Conservation (phyloP, 2,329 filamentous ascomycete species). For the Verticillium klebahnii region DNA sequence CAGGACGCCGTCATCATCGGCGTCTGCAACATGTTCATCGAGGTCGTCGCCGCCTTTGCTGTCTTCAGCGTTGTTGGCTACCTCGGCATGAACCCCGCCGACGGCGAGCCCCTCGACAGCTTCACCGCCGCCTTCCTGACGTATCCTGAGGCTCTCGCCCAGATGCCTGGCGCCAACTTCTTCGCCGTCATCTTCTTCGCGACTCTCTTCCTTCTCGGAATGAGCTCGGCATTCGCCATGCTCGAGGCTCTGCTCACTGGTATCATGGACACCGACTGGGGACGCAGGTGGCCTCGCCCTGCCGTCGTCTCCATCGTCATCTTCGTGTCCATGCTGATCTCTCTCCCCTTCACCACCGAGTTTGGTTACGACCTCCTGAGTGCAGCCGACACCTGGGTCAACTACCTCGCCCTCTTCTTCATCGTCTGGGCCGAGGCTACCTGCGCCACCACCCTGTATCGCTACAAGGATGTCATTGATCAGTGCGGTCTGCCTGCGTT, state of each 20-base stretch:
- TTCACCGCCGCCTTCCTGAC: slow-evolving; percentile 52
- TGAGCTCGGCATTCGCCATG: slow-evolving; percentile 49
- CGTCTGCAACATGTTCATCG: slow-evolving; percentile 47
- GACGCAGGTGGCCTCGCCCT: slow-evolving; percentile 35
- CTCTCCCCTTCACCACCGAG: slow-evolving; percentile 48
- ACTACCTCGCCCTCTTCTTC: slow-evolving; percentile 46
- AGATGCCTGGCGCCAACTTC: slow-evolving; percentile 52
- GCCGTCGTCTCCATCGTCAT: slow-evolving; percentile 39
- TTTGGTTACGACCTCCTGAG: slow-evolving; percentile 49
- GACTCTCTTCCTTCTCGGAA: slow-evolving; percentile 47
- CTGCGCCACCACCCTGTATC: slow-evolving; percentile 44
- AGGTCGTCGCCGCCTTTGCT: slow-evolving; percentile 37
- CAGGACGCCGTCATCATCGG: slow-evolving; percentile 51
- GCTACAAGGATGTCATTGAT: slow-evolving; percentile 38
- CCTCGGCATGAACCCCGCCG: slow-evolving; percentile 24
- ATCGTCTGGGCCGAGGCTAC: slow-evolving; percentile 46
- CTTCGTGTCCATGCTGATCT: slow-evolving; percentile 41
- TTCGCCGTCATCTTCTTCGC: slow-evolving; percentile 51
- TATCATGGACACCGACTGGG: slow-evolving; percentile 36
- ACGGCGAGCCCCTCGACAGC: slow-evolving; percentile 34
- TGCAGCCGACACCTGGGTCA: slow-evolving; percentile 49
- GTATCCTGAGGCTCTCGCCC: slow-evolving; percentile 43
- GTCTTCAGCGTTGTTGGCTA: slow-evolving; percentile 48
- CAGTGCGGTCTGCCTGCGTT: slow-evolving; percentile 37
- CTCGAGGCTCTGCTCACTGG: slow-evolving; percentile 46